Evolutionary conservation across 129 eudicot species (phyloP), one percentile per base, ranked within the genome.

Genomic region (Flaveria sonorensis): DNA sequence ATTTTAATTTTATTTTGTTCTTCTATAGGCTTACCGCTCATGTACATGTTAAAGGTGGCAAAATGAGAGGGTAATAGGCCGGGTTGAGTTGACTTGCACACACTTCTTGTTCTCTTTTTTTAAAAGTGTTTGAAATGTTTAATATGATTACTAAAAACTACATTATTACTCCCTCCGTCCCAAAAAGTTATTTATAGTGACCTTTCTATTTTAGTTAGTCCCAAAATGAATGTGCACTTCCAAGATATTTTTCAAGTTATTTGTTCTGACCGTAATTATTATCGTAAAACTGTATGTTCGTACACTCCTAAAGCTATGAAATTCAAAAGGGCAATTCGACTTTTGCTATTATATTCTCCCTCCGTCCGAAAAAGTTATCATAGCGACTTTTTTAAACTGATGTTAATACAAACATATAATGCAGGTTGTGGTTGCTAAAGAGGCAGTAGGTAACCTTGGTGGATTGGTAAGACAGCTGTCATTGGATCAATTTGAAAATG

Each of bases 401-500:
- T 28, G 32, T 60, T 71, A 10, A 2, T 59, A 21, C n/a, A 59
- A 59, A 61, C 13, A 11, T 26, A 60, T 74, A 45, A 16, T 73
- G 76, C 92, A 94, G 99, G 99, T 94, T 71, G 99, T 94, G 48
- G 97, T 94, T 68, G 99, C 99, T 59, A 94, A 91, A 89, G 97
- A 94, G 84, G 70, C 96, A 50, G 92, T 89, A 60, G 97, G 99
- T 73, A 91, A 86, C 88, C 87, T 94, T 66, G 99, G 99, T 76
- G 97, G 97, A 42, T 86, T 94, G 88, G 93, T 94, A 26, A 83
- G 99, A 78, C 99, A 91, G 82, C 75, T 94, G 73, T 94, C 99
- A 1, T 79, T 94, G 82, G 99, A 94, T 73, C 99, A 94, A 76
- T 94, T 94, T 84, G 99, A 94, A 85, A 91, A 94, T 68, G 99